These are phyloP conservation scores for Kodamaea ohmeri DNA, from an alignment of 1,139 yeast species.

Conservation along the genomic window DNA sequence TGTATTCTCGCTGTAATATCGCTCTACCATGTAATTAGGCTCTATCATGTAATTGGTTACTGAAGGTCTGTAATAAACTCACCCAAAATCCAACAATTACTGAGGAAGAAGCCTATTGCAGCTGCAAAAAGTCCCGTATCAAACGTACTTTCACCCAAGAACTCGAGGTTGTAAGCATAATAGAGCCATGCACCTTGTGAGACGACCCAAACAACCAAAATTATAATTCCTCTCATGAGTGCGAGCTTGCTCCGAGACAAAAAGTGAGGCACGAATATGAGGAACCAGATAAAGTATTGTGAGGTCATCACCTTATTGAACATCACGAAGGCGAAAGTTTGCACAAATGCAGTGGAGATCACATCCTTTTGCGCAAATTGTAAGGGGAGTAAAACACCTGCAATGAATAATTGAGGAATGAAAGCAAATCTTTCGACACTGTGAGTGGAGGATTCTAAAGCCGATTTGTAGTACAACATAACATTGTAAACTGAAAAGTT, in stretches of 20 bases:
- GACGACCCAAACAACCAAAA: constrained; percentile 57
- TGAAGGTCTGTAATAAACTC: constrained; percentile 50
- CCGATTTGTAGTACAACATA: constrained; percentile 65
- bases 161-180: constrained; percentile 78
- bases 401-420: constrained; percentile 71
- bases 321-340: constrained; percentile 85
- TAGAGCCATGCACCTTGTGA: constrained; percentile 79
- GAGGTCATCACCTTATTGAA: constrained; percentile 95
- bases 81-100: constrained; percentile 65
- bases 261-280: constrained; percentile 77
- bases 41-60: no score
- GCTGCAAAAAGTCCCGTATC: constrained; percentile 59
- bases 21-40: no score
- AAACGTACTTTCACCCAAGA: constrained; percentile 67
- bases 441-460: constrained; percentile 17
- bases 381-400: constrained; percentile 61
- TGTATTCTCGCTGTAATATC: no score
- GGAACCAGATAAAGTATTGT: constrained; percentile 89
- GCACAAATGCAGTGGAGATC: constrained; percentile 72
- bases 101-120: constrained; percentile 62
- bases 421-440: constrained; percentile 59
- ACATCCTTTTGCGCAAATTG: constrained; percentile 51
- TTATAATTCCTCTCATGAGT: constrained; percentile 32
- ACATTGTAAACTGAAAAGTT: constrained; percentile 88
- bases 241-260: constrained; percentile 45